Conservation (phyloP, 495 filamentous ascomycete genomes). For the Penicillium silybi region DNA sequence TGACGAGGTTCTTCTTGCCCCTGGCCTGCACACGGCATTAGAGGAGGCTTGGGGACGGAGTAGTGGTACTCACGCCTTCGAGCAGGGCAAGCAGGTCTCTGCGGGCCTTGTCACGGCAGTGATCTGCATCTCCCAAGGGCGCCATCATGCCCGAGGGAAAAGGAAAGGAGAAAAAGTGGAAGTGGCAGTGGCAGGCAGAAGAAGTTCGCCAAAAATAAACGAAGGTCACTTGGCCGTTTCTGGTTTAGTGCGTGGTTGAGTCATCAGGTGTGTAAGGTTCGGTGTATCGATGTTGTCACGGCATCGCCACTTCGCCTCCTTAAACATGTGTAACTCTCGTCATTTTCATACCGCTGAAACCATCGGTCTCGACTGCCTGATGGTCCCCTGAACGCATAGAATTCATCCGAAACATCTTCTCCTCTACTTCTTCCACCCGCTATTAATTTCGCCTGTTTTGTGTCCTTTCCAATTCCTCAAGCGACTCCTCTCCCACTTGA, state of each 20-base stretch:
- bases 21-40: constrained; percentile 62
- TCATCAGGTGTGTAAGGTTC: not conserved
- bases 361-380: constrained; percentile 16
- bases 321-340: not conserved
- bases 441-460: not conserved
- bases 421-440: constrained; percentile 6
- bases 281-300: constrained; percentile 19
- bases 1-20: constrained; percentile 97
- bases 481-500: not conserved
- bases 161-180: constrained; percentile 1
- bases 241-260: constrained; percentile 18
- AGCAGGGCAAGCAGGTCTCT: constrained; percentile 83
- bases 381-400: constrained; percentile 26
- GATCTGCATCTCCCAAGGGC: constrained; percentile 73
- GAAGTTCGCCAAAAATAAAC: constrained; percentile 20
- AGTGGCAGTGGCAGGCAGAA: constrained; percentile 16
- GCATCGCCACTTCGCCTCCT: not conserved
- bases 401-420: constrained; percentile 14
- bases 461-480: constrained; percentile 1
- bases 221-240: constrained; percentile 9
- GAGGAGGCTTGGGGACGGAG: constrained; percentile 8
- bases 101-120: constrained; percentile 76
- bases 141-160: constrained; percentile 43
- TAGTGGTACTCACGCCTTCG: constrained; percentile 76
- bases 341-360: constrained; percentile 1